Evolutionary conservation across 768 basidiomycete genomes (phyloP), one percentile per base, ranked within the genome.

Genomic region (Rubroboletus pulcherrimus): DNA sequence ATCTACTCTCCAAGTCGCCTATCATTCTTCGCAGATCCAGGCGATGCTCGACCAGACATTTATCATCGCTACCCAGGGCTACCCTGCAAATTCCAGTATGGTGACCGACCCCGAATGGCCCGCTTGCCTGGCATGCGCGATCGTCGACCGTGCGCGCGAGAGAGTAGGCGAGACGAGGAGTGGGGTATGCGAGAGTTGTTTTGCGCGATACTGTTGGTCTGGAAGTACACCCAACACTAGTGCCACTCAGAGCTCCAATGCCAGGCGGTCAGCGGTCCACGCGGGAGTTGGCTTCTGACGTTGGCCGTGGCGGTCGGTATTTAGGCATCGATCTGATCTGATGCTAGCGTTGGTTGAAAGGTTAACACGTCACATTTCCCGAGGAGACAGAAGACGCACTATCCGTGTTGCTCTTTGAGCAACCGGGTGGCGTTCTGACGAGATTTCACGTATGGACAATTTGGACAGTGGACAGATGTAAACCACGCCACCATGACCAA

Each of bases 101-200:
- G 63, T 71, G 41, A 69, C 59, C 0, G 78, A 80, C 19, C 55
- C 66, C 0, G 64, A 80, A 26, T 83, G 78, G 77, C 72, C 78
- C 0, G 75, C 74, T 24, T 81, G 80, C 49, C 61, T 84, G 19
- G 78, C 80, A 5, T 83, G 82, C 51, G 81, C 78, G 0, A 60
- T 82, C 11, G 75, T 80, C 29, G 82, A 83, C 46, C 74, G 80
- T 19, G 75, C 75, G 9, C 66, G 78, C 3, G 55, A 53, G 37
- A 49, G 70, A 31, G 59, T 54, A 41, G 61, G 70, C 3, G 62
- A 61, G 34, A 19, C 33, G 8, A 57, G 72, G 43, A 69, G 64
- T 7, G 73, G 73, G 12, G 57, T 73, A 21, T 73, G 72, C 51
- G 54, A 45, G 50, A 60, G 49, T 29, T 73, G 72, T 53, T 69